Evolutionary conservation across 805 yeast genomes (phyloP).

Genomic region (Zygoascus ofunaensis): DNA sequence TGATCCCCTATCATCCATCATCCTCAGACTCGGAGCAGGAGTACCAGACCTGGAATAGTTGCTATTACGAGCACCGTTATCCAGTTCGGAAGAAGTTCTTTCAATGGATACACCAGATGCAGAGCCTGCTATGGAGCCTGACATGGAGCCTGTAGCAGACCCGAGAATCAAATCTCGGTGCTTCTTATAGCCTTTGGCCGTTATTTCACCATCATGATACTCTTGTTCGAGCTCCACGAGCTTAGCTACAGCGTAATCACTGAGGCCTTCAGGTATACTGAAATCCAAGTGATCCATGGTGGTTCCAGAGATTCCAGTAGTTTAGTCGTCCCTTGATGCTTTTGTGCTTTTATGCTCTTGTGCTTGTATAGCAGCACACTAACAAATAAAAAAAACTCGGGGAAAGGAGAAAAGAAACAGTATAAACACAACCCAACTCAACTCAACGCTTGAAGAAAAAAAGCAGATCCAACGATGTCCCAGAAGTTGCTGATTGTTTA

Average conservation of each 20-base stretch:
- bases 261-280: conserved; percentile 38
- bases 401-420: not conserved
- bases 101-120: conserved; percentile 5
- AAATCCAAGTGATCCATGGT: conserved; percentile 33
- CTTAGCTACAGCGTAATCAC: conserved; percentile 30
- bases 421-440: not conserved
- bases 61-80: not conserved
- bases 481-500: too few species aligned
- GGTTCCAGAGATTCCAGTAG: not conserved
- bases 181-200: conserved; percentile 62
- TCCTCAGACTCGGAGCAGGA: not conserved
- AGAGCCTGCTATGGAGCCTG: conserved; percentile 7
- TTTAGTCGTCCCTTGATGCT: too few species aligned
- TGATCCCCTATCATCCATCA: not conserved
- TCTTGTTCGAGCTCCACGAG: conserved; percentile 40
- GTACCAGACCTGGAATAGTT: not conserved
- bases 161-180: conserved; percentile 40
- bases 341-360: too few species aligned
- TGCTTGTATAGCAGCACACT: too few species aligned
- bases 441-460: too few species aligned
- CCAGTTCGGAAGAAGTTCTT: not conserved
- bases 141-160: conserved; percentile 9
- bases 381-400: not conserved
- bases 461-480: too few species aligned
- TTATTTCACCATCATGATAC: conserved; percentile 58